phyloP scores from a whole-genome alignment of 1,284 basidiomycete genomes.

The Phlebopus sp. region DNA sequence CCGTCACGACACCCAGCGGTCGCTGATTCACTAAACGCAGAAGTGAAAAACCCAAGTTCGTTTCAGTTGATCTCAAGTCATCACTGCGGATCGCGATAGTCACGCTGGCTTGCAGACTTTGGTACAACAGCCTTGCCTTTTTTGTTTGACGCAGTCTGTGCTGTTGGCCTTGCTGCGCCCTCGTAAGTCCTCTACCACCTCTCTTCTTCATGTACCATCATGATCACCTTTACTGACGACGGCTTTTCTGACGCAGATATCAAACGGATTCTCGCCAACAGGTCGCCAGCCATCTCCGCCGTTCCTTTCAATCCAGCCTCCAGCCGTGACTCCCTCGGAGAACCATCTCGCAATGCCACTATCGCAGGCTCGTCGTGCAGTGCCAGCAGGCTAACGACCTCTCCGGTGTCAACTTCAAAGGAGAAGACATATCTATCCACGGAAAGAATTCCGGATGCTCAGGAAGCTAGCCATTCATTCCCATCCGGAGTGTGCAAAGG shows the following conservation, averaged over 20 bases:
- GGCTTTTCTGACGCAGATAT: conserved; percentile 11
- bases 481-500: conserved; percentile 15
- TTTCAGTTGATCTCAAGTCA: no score
- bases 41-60: no score
- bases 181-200: conserved; percentile 15
- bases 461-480: conserved; percentile 1
- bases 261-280: conserved; percentile 1
- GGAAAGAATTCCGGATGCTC: neutral
- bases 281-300: neutral
- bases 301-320: neutral
- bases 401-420: neutral
- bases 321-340: neutral
- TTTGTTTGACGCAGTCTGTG: neutral
- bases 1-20: no score
- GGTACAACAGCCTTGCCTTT: no score
- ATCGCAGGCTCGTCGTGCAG: neutral
- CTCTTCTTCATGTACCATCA: conserved; percentile 18
- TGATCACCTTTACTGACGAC: conserved; percentile 21
- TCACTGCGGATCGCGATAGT: no score
- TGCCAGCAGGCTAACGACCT: neutral
- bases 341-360: neutral
- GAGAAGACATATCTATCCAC: conserved; percentile 4
- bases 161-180: conserved; percentile 8
- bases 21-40: no score
- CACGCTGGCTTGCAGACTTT: no score